Percentiles rank a stretch among this genome's conserved stretches.
Evolutionary conservation across 352 stramenopile species (phyloP).

Genomic region (Phytophthora pini): DNA sequence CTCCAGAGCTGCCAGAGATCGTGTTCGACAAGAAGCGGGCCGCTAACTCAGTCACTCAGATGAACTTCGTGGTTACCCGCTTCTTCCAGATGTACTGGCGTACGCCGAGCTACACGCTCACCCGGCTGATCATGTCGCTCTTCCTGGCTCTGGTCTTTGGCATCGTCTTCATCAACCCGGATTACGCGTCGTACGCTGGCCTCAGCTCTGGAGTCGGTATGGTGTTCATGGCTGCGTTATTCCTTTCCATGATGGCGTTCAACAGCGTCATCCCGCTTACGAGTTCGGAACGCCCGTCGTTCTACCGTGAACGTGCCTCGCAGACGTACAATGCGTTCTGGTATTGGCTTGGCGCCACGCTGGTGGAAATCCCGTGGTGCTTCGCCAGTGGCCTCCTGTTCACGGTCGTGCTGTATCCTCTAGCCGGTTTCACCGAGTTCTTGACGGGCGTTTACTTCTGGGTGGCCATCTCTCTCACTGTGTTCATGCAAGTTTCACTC

Average conservation of each 20-base stretch:
- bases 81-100: constrained; percentile 49
- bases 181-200: constrained; percentile 40
- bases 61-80: constrained; percentile 31
- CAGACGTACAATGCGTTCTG: constrained; percentile 37
- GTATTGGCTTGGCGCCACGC: constrained; percentile 62
- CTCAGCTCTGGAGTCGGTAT: constrained; percentile 56
- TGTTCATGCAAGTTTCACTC: constrained; percentile 66
- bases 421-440: constrained; percentile 87
- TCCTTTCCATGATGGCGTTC: constrained; percentile 64
- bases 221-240: constrained; percentile 80
- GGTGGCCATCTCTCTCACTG: constrained; percentile 26
- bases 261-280: constrained; percentile 75
- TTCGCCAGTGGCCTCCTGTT: constrained; percentile 49
- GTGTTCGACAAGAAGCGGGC: constrained; percentile 41
- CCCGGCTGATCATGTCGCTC: constrained; percentile 60
- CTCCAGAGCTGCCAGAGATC: constrained; percentile 20
- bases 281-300: constrained; percentile 69
- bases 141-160: constrained; percentile 76
- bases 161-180: constrained; percentile 51
- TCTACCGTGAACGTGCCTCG: constrained; percentile 68
- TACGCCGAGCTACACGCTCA: constrained; percentile 73
- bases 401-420: constrained; percentile 72
- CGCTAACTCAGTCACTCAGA: constrained; percentile 26
- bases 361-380: constrained; percentile 41
- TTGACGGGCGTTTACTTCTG: constrained; percentile 27